Percentiles rank a stretch among this genome's conserved stretches.
These are phyloP conservation scores for Eutrema japonicum DNA, from an alignment of 345 rosid genomes.

Conservation along the genomic window DNA sequence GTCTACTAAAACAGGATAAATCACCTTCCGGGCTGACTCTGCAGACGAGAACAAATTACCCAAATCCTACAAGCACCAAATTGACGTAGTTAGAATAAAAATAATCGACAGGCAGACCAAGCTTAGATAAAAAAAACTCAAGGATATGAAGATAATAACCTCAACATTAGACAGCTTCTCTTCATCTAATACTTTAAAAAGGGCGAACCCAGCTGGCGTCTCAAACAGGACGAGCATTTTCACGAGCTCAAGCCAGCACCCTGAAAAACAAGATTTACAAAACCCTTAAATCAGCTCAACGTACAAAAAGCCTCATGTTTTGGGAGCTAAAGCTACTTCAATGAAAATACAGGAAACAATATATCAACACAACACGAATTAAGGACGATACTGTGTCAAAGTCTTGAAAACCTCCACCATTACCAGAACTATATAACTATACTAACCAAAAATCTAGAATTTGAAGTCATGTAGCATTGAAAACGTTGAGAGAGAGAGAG, in stretches of 20 bases:
- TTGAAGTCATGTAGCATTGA: neutral
- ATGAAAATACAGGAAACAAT: neutral
- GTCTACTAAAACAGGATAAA: neutral
- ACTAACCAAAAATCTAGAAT: neutral
- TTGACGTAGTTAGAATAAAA: neutral
- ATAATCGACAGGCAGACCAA: neutral
- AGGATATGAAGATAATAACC: neutral
- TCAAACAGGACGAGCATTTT: conserved; percentile 14
- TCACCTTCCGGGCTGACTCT: conserved; percentile 69
- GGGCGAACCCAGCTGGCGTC: conserved; percentile 10
- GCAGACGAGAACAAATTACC: conserved; percentile 59
- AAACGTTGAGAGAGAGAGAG: neutral
- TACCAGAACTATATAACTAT: conserved; percentile 4
- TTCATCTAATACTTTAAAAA: conserved; percentile 15
- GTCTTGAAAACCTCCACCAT: neutral
- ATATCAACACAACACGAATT: conserved; percentile 12
- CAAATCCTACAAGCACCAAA: conserved; percentile 56
- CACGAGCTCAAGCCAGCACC: neutral
- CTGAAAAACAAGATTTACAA: neutral
- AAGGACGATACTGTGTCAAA: neutral
- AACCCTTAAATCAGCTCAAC: neutral
- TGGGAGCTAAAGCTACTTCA: neutral
- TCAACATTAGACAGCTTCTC: neutral
- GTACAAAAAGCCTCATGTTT: neutral
- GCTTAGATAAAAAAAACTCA: neutral